Base-by-base conservation (phyloP, 1,139 yeast genomes). In the Scheffersomyces segobiensis region DNA sequence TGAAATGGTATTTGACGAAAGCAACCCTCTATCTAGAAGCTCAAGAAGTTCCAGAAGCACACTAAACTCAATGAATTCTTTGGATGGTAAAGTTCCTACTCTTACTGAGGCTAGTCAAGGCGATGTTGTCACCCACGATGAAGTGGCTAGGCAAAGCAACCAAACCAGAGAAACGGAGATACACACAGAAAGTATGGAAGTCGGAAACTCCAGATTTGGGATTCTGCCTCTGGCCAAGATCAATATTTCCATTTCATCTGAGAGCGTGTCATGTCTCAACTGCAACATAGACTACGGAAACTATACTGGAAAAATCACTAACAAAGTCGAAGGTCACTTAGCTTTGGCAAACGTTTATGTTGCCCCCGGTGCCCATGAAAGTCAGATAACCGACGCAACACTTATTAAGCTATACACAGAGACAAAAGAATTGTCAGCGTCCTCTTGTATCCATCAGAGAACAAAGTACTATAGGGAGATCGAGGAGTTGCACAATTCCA, bases 271-370 rank as follows among this genome's bases (percentile, higher is more conserved):
- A 5, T 61, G 63, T 20, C 59, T 61, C 32, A 52, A 56, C 5
- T 58, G 59, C 17, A 19, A 55, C 5, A 59, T 59, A 8, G 52
- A 59, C 42, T 61, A 61, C 19, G 48, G 57, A 21, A 59, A 58
- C 3, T 61, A 59, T 26, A 56, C 57, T 12, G 63, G 63, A 2
- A 46, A 32, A 5, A 58, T 59, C 46, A 53, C 53, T 22, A 32
- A 53, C 8, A 49, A 52, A n/a, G 12, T 32, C 42, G 42, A 32
- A 32, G 42, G 42, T 32, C 42, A 32, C 42, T 4, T 32, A 32
- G 42, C 42, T 10, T 32, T 32, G 17, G 42, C 42, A 10, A 61
- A 59, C 24, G 46, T 20, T 3, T 53, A 42, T 19, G 12, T 20
- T 10, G 21, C 49, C 32, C 52, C 52, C 17, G 39, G 24, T 12